Evolutionary conservation across 1,139 yeast genomes (phyloP).

Genomic region (Candida anutae): DNA sequence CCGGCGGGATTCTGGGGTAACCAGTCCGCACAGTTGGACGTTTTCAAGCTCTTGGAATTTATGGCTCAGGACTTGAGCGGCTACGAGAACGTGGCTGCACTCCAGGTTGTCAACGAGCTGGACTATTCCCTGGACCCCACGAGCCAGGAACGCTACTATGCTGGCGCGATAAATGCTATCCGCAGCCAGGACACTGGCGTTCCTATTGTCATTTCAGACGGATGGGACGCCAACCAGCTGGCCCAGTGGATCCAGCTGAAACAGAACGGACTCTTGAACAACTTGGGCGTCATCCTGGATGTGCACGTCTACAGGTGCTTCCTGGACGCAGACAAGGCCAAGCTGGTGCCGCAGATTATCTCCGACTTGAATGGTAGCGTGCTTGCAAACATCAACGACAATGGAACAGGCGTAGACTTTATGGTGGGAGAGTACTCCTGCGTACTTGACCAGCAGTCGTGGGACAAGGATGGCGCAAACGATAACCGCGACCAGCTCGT

Average conservation of each 20-base stretch:
- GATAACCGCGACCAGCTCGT: conserved; percentile 29
- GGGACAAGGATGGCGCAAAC: conserved; percentile 53
- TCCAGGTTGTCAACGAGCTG: conserved; percentile 84
- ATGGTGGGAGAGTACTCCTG: conserved; percentile 89
- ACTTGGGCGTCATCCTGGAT: conserved; percentile 67
- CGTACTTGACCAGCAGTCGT: conserved; percentile 68
- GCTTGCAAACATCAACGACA: conserved; percentile 41
- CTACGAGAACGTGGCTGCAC: conserved; percentile 66
- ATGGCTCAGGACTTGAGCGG: conserved; percentile 52
- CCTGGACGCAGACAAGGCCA: conserved; percentile 62
- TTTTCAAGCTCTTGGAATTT: conserved; percentile 47
- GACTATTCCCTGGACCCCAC: conserved; percentile 47
- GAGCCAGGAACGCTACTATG: conserved; percentile 54
- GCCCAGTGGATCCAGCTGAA: conserved; percentile 51
- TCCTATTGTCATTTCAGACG: conserved; percentile 82
- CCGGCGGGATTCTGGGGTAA: conserved; percentile 59
- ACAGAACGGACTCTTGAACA: conserved; percentile 24
- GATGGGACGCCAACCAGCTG: conserved; percentile 89
- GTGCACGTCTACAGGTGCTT: conserved; percentile 84
- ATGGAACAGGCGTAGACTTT: conserved; percentile 53
- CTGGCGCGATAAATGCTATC: conserved; percentile 57
- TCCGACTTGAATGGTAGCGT: conserved; percentile 47
- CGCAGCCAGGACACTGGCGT: conserved; percentile 46
- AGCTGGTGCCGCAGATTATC: conserved; percentile 58
- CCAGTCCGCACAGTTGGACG: conserved; percentile 33